Evolutionary conservation across 208 protist genomes (phyloP).

Genomic region (Entamoeba invadens): DNA sequence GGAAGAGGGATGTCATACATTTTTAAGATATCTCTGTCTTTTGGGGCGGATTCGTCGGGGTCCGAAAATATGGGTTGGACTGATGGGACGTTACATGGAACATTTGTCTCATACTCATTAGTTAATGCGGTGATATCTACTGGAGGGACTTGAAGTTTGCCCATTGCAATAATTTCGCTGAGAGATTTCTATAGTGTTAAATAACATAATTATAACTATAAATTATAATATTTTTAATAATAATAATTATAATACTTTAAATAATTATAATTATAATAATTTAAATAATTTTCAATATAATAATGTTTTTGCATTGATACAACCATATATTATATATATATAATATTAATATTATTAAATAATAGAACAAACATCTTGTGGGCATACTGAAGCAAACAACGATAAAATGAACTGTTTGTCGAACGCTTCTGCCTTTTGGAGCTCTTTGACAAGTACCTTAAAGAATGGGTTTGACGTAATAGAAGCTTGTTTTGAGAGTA

Average conservation of each 20-base stretch:
- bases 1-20: neutral
- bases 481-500: neutral
- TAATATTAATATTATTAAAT: neutral
- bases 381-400: neutral
- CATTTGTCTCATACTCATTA: neutral
- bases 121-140: neutral
- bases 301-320: too few relatives aligned
- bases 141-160: neutral
- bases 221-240: too few relatives aligned
- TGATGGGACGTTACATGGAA: neutral
- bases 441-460: neutral
- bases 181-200: neutral
- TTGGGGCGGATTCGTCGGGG: neutral
- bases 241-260: too few relatives aligned
- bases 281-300: too few relatives aligned
- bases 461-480: neutral
- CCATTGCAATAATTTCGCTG: neutral
- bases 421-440: neutral
- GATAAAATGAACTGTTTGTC: neutral
- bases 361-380: neutral
- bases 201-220: too few relatives aligned
- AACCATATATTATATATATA: too few relatives aligned
- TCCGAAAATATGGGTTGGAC: neutral
- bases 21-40: neutral
- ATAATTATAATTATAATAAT: neutral